Evolutionary conservation across 768 basidiomycete species (phyloP).

Genomic region (Lactarius psammicola): DNA sequence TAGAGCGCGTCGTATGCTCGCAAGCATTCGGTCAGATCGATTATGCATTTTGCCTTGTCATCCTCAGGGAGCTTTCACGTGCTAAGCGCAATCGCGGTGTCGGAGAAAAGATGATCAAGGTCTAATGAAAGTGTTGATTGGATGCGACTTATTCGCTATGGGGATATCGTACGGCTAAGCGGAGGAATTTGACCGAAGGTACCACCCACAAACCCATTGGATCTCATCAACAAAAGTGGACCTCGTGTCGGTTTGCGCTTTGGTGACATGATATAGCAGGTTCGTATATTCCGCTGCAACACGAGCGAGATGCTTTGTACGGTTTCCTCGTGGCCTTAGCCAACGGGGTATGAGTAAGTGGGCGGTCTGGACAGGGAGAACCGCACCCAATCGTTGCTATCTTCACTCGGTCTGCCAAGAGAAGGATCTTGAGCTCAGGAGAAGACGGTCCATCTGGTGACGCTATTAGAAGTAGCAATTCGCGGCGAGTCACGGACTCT

Average conservation of each 20-base stretch:
- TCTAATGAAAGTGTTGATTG: slow-evolving; percentile 83
- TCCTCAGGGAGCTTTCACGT: slow-evolving; percentile 54
- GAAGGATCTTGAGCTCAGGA: slow-evolving; percentile 38
- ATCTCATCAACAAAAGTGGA: slow-evolving; percentile 81
- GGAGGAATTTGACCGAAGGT: slow-evolving; percentile 22
- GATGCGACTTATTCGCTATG: slow-evolving; percentile 79
- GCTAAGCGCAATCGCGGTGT: slow-evolving; percentile 52
- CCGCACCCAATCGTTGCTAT: slow-evolving; percentile 48
- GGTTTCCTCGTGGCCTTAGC: slow-evolving; percentile 54
- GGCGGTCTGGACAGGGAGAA: slow-evolving; percentile 30
- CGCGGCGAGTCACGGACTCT: slow-evolving; percentile 85
- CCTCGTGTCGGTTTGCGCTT: slow-evolving; percentile 65
- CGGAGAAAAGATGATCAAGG: slow-evolving; percentile 77
- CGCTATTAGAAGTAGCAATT: slow-evolving; percentile 75
- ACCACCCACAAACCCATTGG: slow-evolving; percentile 64
- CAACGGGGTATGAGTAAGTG: neutral
- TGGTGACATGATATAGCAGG: slow-evolving; percentile 82
- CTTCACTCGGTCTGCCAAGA: slow-evolving; percentile 37
- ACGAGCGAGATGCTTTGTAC: slow-evolving; percentile 77
- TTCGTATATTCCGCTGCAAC: slow-evolving; percentile 92
- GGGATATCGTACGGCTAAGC: slow-evolving; percentile 21
- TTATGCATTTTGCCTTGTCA: slow-evolving; percentile 59
- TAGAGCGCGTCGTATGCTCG: slow-evolving; percentile 76
- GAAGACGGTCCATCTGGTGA: slow-evolving; percentile 44
- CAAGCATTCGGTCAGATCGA: slow-evolving; percentile 76